Base-by-base conservation (phyloP, 2,329 filamentous ascomycete species). In the Aschersonia sp. region DNA sequence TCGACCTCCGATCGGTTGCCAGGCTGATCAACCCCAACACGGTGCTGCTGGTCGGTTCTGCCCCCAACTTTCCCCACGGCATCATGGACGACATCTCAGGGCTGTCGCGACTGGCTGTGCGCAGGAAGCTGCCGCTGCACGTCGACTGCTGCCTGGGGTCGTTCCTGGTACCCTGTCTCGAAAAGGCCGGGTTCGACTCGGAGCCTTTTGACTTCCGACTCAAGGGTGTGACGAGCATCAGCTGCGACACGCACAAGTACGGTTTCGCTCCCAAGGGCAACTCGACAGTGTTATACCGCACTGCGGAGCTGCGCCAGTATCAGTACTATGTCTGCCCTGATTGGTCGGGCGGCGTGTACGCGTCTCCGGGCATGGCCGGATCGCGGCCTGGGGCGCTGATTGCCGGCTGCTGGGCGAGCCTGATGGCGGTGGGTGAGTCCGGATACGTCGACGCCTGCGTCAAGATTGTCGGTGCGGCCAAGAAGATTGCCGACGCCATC, bases 261-360 rank as follows among this genome's bases (percentile, higher is more conserved):
- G 92, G 92, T 39, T 98, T 98, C 61, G 92, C 92, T 1, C 92
- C 92, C 47, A 98, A 98, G 70, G 92, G 92, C 55, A 98, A 94
- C 74, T 92, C 84, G 46, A 92, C 88, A 1, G 75, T 95, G 11
- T 74, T 98, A 41, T 98, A 98, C 74, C 87, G 92, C 56, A 84
- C 80, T 43, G 76, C 81, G 35, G 69, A 77, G 44, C 77, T 94
- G 54, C 81, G 92, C 55, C 79, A 80, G 49, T 90, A 95, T 66
- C 92, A 98, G 66, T 98, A 98, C 73, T 98, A 95, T 66, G 83
- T 98, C 62, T 87, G 83, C 32, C 84, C 92, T 6, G 86, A 94
- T 66, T 98, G 92, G 92, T 81, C 84, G 8, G 92, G 92, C 50
- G 92, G 92, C 57, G 88, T 98, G 7, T 98, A 98, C 64, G 92